Evolutionary conservation across 768 basidiomycete genomes (phyloP), one percentile per base, ranked within the genome.

Genomic region (Fistulinella prunicolor): DNA sequence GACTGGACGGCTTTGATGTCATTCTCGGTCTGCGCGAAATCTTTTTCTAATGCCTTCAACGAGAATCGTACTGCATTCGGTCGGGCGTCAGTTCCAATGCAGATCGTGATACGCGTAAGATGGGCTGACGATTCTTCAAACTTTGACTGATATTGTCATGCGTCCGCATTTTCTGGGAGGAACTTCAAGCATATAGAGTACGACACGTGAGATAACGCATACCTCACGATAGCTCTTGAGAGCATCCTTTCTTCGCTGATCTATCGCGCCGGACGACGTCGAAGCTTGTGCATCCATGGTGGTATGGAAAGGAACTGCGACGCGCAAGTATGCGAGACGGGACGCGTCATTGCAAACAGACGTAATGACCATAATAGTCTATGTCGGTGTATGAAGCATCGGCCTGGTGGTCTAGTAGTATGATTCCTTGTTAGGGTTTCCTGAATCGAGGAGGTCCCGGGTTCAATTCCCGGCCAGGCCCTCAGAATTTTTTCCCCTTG

Each of bases 1-100:
- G 91, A 94, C 65, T 99, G 96, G 14, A 99, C 86, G 36, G 96
- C 96, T 71, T 97, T 98, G 71, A 99, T 95, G 61, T 99, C 95
- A 22, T 99, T 94, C 70, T 99, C 96, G 0, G 93, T 95, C 77
- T 95, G 94, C 57, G 83, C 90, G 61, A 82, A 98, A 38, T 85
- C 87, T 59, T 86, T 87, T 66, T 94, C 88, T 10, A 97, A 70
- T 49, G 90, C 85, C 64, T 92, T 93, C 56, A 99, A 72, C 10
- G 92, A 89, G 62, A 95, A 86, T 29, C 96, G 83, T 53, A 97
- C 94, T 97, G 28, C 12, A 48, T 49, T n/a, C 8, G 26, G 42
- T 16, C 4, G 13, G 20, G 14, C 24, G 17, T 38, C 23, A 38
- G 41, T 32, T 19, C 29, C 16, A 16, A 32, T 4, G 32, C 20